These are phyloP conservation scores for Hansenula sp. DNA, from an alignment of 1,139 yeast genomes.

Conservation along the genomic window DNA sequence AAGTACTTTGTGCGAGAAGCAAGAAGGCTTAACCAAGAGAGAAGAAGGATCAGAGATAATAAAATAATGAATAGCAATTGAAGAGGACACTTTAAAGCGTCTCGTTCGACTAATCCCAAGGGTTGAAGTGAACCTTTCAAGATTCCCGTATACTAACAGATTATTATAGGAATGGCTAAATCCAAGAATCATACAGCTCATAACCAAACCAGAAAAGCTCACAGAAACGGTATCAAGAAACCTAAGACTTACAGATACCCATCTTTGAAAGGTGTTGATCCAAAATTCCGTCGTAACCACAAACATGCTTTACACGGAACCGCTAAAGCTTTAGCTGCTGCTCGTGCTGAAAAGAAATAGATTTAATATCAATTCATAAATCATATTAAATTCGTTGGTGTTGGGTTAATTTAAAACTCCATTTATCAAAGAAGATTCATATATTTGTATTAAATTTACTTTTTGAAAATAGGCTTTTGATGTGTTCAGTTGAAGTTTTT, in stretches of 20 bases:
- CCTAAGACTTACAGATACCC: constrained; percentile 98
- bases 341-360: constrained; percentile 40
- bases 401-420: no score
- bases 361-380: constrained; percentile 2
- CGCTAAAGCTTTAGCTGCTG: constrained; percentile 87
- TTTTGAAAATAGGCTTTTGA: constrained; percentile 2
- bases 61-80: no score
- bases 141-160: constrained; percentile 9
- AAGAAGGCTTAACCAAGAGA: no score
- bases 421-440: background rate
- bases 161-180: constrained; percentile 66
- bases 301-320: constrained; percentile 98
- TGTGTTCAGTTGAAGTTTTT: constrained; percentile 11
- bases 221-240: constrained; percentile 99
- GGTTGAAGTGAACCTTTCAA: background rate
- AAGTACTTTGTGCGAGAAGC: no score
- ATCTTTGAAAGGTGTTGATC: constrained; percentile 97
- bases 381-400: background rate
- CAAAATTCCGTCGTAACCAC: constrained; percentile 99
- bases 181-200: constrained; percentile 99
- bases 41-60: no score
- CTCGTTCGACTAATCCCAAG: background rate
- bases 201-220: constrained; percentile 99
- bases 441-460: constrained; percentile 2
- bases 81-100: no score